phyloP scores from a whole-genome alignment of 176 grass and related monocot species.

The Rhipidocladum racemiflorum region DNA sequence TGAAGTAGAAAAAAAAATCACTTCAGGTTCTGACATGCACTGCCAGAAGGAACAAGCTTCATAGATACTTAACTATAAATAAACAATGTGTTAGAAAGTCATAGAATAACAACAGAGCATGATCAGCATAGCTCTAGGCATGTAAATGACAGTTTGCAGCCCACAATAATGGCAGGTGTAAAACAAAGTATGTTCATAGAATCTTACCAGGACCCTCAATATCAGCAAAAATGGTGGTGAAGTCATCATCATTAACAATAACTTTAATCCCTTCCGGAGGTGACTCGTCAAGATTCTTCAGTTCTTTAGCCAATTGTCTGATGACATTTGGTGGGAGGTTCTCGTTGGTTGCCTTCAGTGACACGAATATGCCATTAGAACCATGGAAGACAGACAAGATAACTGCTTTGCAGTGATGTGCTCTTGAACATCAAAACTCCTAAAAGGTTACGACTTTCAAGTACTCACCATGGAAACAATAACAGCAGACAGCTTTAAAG shows the following conservation, averaged over 20 bases:
- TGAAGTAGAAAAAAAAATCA: neutral
- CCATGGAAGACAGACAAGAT: neutral
- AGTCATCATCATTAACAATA: slow-evolving; percentile 89
- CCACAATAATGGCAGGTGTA: neutral
- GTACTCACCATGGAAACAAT: slow-evolving; percentile 46
- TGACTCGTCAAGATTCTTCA: slow-evolving; percentile 90
- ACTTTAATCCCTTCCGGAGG: slow-evolving; percentile 97
- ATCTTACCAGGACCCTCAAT: slow-evolving; percentile 80
- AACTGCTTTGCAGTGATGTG: too few species aligned
- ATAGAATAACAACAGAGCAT: neutral
- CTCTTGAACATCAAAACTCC: too few species aligned
- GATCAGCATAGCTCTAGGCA: neutral
- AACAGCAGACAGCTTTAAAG: slow-evolving; percentile 3
- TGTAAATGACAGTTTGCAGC: neutral
- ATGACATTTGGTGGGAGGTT: slow-evolving; percentile 94
- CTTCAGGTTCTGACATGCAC: neutral
- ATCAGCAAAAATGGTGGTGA: slow-evolving; percentile 91
- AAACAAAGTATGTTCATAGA: neutral
- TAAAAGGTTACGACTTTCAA: neutral
- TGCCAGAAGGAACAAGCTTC: neutral
- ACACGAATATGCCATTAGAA: neutral
- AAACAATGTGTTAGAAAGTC: neutral
- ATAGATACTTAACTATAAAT: neutral
- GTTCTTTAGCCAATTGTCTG: slow-evolving; percentile 88
- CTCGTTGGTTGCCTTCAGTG: slow-evolving; percentile 81